Percentiles rank a stretch among this genome's conserved stretches.
phyloP scores from a whole-genome alignment of 306 rosid genomes.

The Quercus bicolor region DNA sequence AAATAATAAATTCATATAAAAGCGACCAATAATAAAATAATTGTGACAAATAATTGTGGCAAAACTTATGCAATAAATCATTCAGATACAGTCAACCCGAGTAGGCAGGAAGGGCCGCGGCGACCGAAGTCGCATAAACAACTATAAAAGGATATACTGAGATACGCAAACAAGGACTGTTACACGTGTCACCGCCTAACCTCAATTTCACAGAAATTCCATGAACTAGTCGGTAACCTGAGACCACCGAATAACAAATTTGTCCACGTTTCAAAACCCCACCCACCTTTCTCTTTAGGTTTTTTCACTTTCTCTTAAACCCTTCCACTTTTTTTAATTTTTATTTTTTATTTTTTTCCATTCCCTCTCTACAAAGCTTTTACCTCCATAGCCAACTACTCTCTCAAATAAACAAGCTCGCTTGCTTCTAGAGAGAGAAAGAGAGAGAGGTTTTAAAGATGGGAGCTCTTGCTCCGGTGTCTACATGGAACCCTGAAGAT shows the following conservation, averaged over 20 bases:
- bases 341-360: background rate
- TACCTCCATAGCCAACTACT: background rate
- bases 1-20: no score
- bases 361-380: background rate
- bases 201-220: constrained; percentile 8
- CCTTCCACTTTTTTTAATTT: background rate
- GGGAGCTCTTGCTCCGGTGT: constrained; percentile 68
- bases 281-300: background rate
- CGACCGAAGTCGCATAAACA: no score
- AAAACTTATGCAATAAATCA: no score
- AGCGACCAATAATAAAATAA: no score
- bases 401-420: background rate
- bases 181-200: constrained; percentile 24
- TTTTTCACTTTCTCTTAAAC: constrained; percentile 1
- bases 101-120: no score
- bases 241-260: constrained; percentile 1
- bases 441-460: constrained; percentile 22
- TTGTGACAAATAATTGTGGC: no score
- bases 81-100: no score
- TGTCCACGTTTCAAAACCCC: constrained; percentile 26
- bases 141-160: background rate
- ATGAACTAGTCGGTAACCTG: background rate
- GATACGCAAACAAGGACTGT: background rate
- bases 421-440: constrained; percentile 1
- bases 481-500: constrained; percentile 69